Base-by-base conservation (phyloP, 2,329 filamentous ascomycete species). In the Beauveria scarabaeidicola region DNA sequence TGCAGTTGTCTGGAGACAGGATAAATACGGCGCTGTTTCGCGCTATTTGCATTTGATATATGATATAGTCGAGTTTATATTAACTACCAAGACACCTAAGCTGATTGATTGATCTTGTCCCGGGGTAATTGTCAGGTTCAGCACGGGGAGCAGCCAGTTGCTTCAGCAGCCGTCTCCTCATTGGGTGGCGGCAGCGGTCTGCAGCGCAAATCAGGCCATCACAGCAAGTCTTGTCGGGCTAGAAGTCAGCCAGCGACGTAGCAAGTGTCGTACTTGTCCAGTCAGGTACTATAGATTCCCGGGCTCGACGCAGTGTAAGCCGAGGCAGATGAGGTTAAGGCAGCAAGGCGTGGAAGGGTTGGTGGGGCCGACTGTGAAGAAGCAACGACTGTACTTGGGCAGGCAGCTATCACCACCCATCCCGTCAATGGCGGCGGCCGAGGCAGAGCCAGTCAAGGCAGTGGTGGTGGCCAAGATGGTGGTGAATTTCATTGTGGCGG, bases 371-470 rank as follows among this genome's bases (percentile, higher is more conserved):
- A 15, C 32, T 10, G 36, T 25, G 23, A 29, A 21, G 52, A 32
- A 54, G 52, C 54, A 58, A 17, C 41, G 38, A 40, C 56, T 47
- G n/a, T 58, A 52, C 36, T 58, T 47, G 25, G 36, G 13, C 29
- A 52, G 32, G 36, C 56, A 59, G 19, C 48, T 27, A 40, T 59
- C 56, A 19, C 40, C 19, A 40, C 47, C 56, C 15, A 38, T 17
- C 13, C 17, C 9, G 15, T 48, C 56, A 21, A 59, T 52, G 48
- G 48, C 56, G 13, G 47, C 40, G 40, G 56, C 56, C 3, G 46
- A 23, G 19, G 48, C 56, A 46, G 21, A 27, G 56, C 40, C 48
- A 25, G 48, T n/a, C n/a, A 47, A 52, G 56, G 36, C 56, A 21
- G 48, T 9, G 27, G 29, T 3, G 48, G 48, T 7, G 27, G 56